Conservation (phyloP, 495 filamentous ascomycete genomes). For the Lasiosphaeris hirsuta region DNA sequence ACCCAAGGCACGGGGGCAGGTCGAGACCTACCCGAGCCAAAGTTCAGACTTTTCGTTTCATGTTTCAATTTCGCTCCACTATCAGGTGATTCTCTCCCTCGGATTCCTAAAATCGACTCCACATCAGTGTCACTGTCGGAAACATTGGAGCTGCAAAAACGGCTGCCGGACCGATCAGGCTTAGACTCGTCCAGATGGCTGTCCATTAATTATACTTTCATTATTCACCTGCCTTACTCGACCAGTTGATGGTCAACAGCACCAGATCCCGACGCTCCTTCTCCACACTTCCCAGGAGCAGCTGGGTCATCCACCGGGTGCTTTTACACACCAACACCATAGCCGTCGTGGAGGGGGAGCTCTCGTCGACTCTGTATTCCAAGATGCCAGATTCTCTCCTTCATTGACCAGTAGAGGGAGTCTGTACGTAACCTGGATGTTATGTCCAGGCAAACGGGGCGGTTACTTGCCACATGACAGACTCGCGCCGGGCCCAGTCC, state of each 20-base stretch:
- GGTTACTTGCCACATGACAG: slow-evolving; percentile 2
- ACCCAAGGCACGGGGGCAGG: too few species aligned
- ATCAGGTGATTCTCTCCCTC: too few species aligned
- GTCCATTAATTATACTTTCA: neutral
- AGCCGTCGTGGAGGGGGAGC: slow-evolving; percentile 24
- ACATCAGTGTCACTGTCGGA: too few species aligned
- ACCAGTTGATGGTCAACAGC: slow-evolving; percentile 31
- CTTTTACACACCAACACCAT: slow-evolving; percentile 20
- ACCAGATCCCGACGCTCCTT: neutral
- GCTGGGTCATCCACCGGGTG: slow-evolving; percentile 18
- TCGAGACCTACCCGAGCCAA: too few species aligned
- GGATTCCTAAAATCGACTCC: too few species aligned
- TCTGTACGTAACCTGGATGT: neutral
- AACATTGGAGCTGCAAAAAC: too few species aligned
- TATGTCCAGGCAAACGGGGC: neutral
- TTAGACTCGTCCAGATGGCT: too few species aligned
- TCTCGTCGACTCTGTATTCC: slow-evolving; percentile 13
- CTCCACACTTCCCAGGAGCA: slow-evolving; percentile 5
- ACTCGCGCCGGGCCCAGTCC: neutral
- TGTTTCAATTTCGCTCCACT: too few species aligned
- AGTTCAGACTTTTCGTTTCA: too few species aligned
- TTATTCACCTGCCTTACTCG: slow-evolving; percentile 14
- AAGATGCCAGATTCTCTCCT: slow-evolving; percentile 9
- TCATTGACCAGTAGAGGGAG: neutral
- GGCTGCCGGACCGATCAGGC: too few species aligned